phyloP scores from a whole-genome alignment of 208 protist genomes.

The Leishmania aethiopica region DNA sequence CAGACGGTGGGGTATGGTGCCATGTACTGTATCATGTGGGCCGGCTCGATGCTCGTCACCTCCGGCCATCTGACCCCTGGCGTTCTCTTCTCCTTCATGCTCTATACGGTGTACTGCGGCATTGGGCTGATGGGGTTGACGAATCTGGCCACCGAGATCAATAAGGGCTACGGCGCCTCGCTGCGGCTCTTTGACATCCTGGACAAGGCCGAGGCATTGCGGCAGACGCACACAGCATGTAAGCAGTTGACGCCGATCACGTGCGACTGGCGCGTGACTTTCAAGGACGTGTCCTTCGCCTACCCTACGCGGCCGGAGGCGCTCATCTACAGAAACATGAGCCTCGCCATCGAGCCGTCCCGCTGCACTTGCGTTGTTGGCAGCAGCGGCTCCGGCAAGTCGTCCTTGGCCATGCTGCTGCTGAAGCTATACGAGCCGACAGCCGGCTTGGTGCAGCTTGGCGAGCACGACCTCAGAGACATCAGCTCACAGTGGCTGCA shows the following conservation, averaged over 20 bases:
- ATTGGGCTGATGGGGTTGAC: conserved; percentile 87
- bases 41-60: conserved; percentile 84
- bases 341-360: conserved; percentile 65
- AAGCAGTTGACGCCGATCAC: conserved; percentile 49
- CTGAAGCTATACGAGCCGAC: conserved; percentile 86
- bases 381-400: conserved; percentile 85
- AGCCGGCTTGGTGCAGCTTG: conserved; percentile 61
- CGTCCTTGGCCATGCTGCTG: conserved; percentile 80
- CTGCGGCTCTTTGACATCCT: conserved; percentile 84
- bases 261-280: conserved; percentile 61
- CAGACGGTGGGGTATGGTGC: conserved; percentile 85
- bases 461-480: conserved; percentile 59
- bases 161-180: conserved; percentile 86
- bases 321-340: conserved; percentile 68
- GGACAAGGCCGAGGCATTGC: conserved; percentile 56
- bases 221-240: conserved; percentile 36
- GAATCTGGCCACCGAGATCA: conserved; percentile 83
- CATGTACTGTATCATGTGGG: conserved; percentile 88
- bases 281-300: conserved; percentile 78
- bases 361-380: conserved; percentile 85
- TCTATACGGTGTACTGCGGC: conserved; percentile 92
- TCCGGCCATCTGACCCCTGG: conserved; percentile 75
- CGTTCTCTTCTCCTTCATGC: conserved; percentile 87
- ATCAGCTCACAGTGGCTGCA: conserved; percentile 78
- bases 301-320: conserved; percentile 88